Percentiles rank a stretch among this genome's conserved stretches.
Evolutionary conservation across 345 rosid genomes (phyloP).

Genomic region (Tarenaya hassleriana): DNA sequence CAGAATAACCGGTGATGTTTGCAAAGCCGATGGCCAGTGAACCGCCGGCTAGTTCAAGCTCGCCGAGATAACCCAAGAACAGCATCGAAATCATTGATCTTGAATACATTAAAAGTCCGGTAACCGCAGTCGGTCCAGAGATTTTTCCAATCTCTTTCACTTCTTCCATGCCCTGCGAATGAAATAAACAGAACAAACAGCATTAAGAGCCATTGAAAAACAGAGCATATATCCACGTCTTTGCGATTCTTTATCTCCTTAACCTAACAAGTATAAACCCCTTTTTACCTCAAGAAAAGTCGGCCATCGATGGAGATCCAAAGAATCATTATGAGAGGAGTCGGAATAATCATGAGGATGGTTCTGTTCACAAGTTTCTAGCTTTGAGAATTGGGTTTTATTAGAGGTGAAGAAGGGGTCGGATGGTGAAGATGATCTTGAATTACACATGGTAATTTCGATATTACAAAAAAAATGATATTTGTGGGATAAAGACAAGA

Average conservation of each 20-base stretch:
- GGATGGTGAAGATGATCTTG: constrained; percentile 51
- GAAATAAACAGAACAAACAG: constrained; percentile 6
- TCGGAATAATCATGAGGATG: constrained; percentile 26
- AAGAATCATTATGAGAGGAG: constrained; percentile 27
- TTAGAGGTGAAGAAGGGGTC: constrained; percentile 38
- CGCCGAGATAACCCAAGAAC: constrained; percentile 93
- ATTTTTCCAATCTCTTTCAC: constrained; percentile 81
- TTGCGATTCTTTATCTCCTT: no score
- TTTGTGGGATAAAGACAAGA: constrained; percentile 6
- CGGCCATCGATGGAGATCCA: constrained; percentile 63
- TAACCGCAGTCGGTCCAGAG: constrained; percentile 78
- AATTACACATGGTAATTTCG: constrained; percentile 49
- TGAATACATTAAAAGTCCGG: constrained; percentile 79
- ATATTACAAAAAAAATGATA: constrained; percentile 12
- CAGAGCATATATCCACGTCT: not conserved
- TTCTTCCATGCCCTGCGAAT: constrained; percentile 64
- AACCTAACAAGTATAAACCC: not conserved
- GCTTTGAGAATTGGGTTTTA: constrained; percentile 38
- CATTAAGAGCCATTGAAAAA: constrained; percentile 24
- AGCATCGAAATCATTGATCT: constrained; percentile 98
- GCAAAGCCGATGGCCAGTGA: constrained; percentile 94
- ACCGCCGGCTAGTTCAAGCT: constrained; percentile 92
- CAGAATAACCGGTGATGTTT: constrained; percentile 95
- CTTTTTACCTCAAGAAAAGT: constrained; percentile 63
- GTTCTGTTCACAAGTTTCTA: constrained; percentile 29